Evolutionary conservation across 768 basidiomycete species (phyloP), one percentile per base, ranked within the genome.

Genomic region (Russula ochroleuca): DNA sequence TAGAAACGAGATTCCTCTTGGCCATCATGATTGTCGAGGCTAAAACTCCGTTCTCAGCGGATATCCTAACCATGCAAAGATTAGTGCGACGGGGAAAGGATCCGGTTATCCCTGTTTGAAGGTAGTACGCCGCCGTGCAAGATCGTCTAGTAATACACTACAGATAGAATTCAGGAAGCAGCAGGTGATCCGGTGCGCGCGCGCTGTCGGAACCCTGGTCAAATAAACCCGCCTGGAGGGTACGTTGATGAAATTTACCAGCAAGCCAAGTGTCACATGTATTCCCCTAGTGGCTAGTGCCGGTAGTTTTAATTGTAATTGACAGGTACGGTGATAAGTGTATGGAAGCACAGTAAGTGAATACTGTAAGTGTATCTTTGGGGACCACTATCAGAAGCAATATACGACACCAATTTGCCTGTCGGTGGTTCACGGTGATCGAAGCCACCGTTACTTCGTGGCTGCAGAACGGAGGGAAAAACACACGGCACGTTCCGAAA

Each of bases 51-150:
- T 28, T 28, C 28, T 28, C 28, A 41, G 40, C 7, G 17, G 40
- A 43, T 41, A 41, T 41, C 43, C 9, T 35, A 11, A 40, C 43
- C 57, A 21, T 19, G 1, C 55, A 31, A 28, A 31, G 56, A 37
- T 35, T 47, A 11, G 31, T n/a, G 7, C 15, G 21, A 17, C 49
- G 25, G 47, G 56, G 14, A 11, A 6, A 5, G 28, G 19, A 57
- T 14, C 43, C 35, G 43, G n/a, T 57, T 33, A 57, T 45, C n/a
- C 31, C 57, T 37, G 31, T 35, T 47, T 48, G 21, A 57, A 35
- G 31, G 17, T 43, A 33, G 56, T 21, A 31, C 9, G n/a, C 13
- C 9, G n/a, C 13, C 48, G 43, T n/a, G 5, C n/a, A 23, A 17
- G 14, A 15, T 13, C 13, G 25, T 11, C 11, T 15, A 25, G 23